Evolutionary conservation across 2,329 filamentous ascomycete species (phyloP), one percentile per base, ranked within the genome.

Genomic region (Lizonia empirigonia): DNA sequence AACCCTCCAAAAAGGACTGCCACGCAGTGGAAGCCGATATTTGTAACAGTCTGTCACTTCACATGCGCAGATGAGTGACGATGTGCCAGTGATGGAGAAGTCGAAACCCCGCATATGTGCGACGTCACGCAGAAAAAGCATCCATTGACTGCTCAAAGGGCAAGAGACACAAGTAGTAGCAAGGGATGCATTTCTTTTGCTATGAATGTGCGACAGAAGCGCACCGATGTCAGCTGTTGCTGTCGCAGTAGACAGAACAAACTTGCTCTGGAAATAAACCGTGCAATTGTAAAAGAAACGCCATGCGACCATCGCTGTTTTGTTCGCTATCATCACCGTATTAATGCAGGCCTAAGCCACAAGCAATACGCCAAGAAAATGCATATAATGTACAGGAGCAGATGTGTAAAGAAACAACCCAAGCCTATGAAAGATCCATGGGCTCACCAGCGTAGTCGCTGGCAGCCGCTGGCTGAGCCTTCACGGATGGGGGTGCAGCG

Each of bases 351-450:
- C 49, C 37, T 32, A 46, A 42, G 49, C 37, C 42, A 39, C 23
- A n/a, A 47, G 32, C 33, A 42, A 8, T 41, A 47, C 49, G 49
- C 49, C 49, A 37, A 23, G 30, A 44, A 33, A 24, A 52, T 52
- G 49, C 49, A 52, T 38, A 10, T 52, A 47, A 16, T 47, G 22
- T 52, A 52, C 49, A 52, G 33, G n/a, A n/a, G 10, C 13, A 27
- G n/a, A 42, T 20, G 19, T 22, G 16, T 2, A 20, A 20, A 18
- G 34, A 23, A 22, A 24, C 2, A 16, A 26, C 19, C 13, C 12
- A 29, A 23, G 38, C 18, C 29, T 49, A 56, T 0, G 59, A 59
- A 3, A 62, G 44, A 45, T 65, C 63, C 63, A 64, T 65, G 8
- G 61, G 56, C 26, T 62, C 63, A 2, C 44, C 36, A 3, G 53